Evolutionary conservation across 805 yeast species (phyloP), one percentile per base, ranked within the genome.

Genomic region (Kuraishia hungarica): DNA sequence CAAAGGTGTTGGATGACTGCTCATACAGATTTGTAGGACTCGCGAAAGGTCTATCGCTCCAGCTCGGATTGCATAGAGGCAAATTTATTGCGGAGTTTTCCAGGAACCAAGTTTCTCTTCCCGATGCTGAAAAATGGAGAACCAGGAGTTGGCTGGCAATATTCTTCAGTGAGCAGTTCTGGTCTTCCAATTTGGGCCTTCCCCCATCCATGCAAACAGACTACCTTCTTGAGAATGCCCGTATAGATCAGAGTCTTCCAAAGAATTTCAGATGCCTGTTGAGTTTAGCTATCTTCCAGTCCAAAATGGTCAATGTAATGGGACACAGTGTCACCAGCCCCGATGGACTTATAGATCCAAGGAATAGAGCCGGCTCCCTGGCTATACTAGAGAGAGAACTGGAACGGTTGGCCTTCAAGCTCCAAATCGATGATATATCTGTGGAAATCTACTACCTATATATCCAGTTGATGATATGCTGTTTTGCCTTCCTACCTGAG

Each of bases 71-170:
- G 57, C 97, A 92, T 69, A 75, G 97, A 60, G 97, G 97, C 24
- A 88, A 87, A 66, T 92, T 92, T 67, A 89, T 92, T 60, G 83
- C 87, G 59, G 97, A 92, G 64, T 92, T 92, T 61, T 86, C 96
- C 6, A 77, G 97, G 64, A 88, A 93, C 29, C 97, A 92, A 66
- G 94, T 87, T 3, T 81, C 89, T 23, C 75, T 91, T 69, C 93
- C 93, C 0, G 90, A 92, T 69, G 93, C 97, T 4, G 97, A 89
- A 61, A 85, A 84, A 64, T 92, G 97, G 97, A 79, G 97, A 67
- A 90, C 97, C 1, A 75, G 97, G 61, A 82, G 96, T 1, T 92
- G 97, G 97, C 72, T 90, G 28, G 91, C 93, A 2, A 86, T 89
- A 2, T 92, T 87, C 67, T 87, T 91, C 64, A 78, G 89, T 51